Conservation (phyloP, 805 yeast genomes). For the Zygosaccharomyces bailii region DNA sequence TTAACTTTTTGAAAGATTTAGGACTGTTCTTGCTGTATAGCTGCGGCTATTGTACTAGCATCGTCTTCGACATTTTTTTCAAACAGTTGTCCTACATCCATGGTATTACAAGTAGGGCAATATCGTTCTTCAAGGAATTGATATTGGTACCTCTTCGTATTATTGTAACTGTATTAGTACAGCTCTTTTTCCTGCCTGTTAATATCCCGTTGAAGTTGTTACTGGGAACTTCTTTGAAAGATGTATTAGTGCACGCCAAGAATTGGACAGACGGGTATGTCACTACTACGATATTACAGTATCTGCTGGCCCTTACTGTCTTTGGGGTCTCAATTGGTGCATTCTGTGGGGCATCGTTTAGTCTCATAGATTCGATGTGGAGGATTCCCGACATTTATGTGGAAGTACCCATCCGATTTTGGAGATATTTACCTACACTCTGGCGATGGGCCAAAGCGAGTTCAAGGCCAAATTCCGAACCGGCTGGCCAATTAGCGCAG, state of each 20-base stretch:
- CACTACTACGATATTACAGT: constrained; percentile 23
- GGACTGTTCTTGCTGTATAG: constrained; percentile 12
- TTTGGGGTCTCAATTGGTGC: constrained; percentile 24
- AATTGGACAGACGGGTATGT: constrained; percentile 16
- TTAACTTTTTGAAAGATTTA: constrained; percentile 9
- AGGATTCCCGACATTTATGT: constrained; percentile 26
- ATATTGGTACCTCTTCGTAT: constrained; percentile 22
- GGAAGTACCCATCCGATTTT: constrained; percentile 16
- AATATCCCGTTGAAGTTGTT: constrained; percentile 28
- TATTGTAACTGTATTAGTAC: constrained; percentile 15
- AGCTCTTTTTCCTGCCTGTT: constrained; percentile 25
- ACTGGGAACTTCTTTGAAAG: constrained; percentile 24
- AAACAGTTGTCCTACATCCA: not conserved
- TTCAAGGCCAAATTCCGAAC: not conserved
- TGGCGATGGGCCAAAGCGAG: not conserved
- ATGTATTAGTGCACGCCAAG: constrained; percentile 17
- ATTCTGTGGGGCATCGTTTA: constrained; percentile 20
- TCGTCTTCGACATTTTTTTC: constrained; percentile 2
- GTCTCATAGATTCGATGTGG: constrained; percentile 23
- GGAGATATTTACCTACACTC: constrained; percentile 11
- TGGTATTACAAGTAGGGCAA: not conserved
- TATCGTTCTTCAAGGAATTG: not conserved
- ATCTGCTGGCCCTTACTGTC: constrained; percentile 22
- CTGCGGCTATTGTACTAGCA: constrained; percentile 12
- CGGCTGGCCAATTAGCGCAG: not conserved